Evolutionary conservation across 1,284 basidiomycete genomes (phyloP).

Genomic region (Coniferiporia sulphurascens): DNA sequence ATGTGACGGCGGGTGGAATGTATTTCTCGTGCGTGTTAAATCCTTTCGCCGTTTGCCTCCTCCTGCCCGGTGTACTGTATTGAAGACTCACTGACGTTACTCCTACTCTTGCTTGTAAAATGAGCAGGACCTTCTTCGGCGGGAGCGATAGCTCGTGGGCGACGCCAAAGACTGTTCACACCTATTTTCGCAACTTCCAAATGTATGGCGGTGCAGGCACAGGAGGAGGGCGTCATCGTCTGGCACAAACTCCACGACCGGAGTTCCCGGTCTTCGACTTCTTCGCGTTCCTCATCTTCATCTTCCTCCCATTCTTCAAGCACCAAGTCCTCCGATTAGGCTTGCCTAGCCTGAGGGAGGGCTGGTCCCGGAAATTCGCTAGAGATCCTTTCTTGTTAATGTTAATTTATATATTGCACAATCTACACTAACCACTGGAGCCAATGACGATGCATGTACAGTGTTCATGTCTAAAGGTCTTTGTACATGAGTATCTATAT

Average conservation of each 20-base stretch:
- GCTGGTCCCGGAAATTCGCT: no score
- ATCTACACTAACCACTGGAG: no score
- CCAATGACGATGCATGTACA: no score
- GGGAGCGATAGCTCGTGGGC: conserved; percentile 64
- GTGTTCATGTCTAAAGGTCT: no score
- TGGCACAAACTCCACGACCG: background rate
- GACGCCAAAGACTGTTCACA: conserved; percentile 52
- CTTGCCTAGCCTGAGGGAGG: no score
- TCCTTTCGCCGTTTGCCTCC: no score
- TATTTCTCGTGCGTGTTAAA: conserved; percentile 54
- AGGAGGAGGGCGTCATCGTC: background rate
- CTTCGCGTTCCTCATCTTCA: background rate
- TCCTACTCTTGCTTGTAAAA: background rate
- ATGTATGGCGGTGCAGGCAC: conserved; percentile 37
- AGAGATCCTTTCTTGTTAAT: no score
- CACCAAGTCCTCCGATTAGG: no score
- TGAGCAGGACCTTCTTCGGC: conserved; percentile 64
- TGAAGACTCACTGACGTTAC: background rate
- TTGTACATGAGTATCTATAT: no score
- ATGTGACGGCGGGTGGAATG: conserved; percentile 51
- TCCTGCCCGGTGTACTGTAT: background rate
- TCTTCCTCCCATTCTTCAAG: no score
- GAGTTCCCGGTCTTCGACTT: background rate
- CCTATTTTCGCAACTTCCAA: conserved; percentile 66
- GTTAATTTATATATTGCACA: no score